A percentile compares a stretch with the other conserved stretches of the same genome.
Conservation (phyloP, 106 monocot genomes). For the Apostasia shenzhenica region DNA sequence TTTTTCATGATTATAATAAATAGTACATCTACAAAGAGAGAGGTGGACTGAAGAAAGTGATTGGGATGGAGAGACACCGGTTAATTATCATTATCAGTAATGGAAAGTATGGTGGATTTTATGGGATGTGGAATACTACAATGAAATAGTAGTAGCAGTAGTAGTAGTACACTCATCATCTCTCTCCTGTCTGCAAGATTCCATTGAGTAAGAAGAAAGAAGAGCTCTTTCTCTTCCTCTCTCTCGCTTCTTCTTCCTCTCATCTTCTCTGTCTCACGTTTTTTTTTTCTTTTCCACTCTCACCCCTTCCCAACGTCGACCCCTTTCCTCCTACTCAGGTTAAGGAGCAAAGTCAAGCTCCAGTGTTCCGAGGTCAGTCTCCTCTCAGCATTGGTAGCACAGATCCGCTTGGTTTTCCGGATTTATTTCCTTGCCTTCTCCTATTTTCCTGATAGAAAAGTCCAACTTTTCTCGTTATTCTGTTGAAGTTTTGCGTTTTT, state of each 20-base stretch:
- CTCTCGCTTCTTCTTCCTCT: not conserved
- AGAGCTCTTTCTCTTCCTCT: no score
- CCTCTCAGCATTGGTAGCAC: not conserved
- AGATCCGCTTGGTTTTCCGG: not conserved
- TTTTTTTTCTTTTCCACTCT: no score
- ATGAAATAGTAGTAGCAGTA: no score
- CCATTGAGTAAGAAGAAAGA: not conserved
- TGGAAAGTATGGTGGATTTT: no score
- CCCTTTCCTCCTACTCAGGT: not conserved
- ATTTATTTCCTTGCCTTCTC: not conserved
- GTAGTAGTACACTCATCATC: not conserved
- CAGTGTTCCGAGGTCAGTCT: not conserved
- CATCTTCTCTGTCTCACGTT: not conserved
- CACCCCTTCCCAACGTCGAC: not conserved
- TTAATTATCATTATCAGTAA: no score
- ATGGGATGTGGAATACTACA: no score
- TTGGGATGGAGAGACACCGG: no score
- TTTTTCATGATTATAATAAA: no score
- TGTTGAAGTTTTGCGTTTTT: not conserved
- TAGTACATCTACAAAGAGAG: no score
- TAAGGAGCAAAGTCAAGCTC: slow-evolving; percentile 12
- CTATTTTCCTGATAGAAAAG: not conserved
- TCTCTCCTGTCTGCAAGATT: not conserved
- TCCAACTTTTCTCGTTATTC: not conserved
- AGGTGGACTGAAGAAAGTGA: no score